phyloP scores from a whole-genome alignment of 495 filamentous ascomycete genomes.

The Haplographium delicatum region DNA sequence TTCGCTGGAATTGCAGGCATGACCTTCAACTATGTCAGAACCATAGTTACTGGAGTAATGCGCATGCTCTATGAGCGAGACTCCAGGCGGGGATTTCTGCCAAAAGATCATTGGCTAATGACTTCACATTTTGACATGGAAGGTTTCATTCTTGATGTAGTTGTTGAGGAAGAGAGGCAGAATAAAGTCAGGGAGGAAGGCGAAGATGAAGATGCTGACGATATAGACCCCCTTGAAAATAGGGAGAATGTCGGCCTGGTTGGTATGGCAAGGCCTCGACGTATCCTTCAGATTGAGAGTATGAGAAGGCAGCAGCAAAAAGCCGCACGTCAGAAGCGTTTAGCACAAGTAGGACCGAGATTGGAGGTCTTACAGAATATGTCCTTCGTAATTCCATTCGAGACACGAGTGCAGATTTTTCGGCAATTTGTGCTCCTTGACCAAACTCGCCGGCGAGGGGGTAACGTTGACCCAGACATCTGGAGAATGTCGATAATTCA shows the following conservation, averaged over 20 bases:
- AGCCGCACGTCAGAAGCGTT: slow-evolving; percentile 56
- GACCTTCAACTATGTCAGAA: slow-evolving; percentile 71
- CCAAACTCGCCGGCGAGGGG: slow-evolving; percentile 69
- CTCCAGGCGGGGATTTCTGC: slow-evolving; percentile 80
- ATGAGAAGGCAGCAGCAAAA: slow-evolving; percentile 58
- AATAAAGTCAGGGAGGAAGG: slow-evolving; percentile 48
- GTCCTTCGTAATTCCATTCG: slow-evolving; percentile 95
- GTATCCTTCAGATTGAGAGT: slow-evolving; percentile 31
- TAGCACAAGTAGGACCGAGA: slow-evolving; percentile 74
- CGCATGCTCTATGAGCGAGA: slow-evolving; percentile 91
- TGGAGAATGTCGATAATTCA: slow-evolving; percentile 67
- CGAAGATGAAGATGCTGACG: slow-evolving; percentile 43
- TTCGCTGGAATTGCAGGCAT: slow-evolving; percentile 57
- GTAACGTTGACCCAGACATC: slow-evolving; percentile 68
- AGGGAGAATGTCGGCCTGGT: slow-evolving; percentile 3
- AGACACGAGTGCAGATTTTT: slow-evolving; percentile 89
- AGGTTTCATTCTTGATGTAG: slow-evolving; percentile 79
- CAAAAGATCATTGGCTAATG: slow-evolving; percentile 89
- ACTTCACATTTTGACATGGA: slow-evolving; percentile 87
- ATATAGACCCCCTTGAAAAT: background rate
- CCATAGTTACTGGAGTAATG: slow-evolving; percentile 75
- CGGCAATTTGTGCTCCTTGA: slow-evolving; percentile 84
- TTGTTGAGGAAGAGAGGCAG: slow-evolving; percentile 79
- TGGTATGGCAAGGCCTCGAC: slow-evolving; percentile 17
- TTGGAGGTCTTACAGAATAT: slow-evolving; percentile 91